Evolutionary conservation across 139 green algal species (phyloP), one percentile per base, ranked within the genome.

Genomic region (Chlamydomonas applanata): DNA sequence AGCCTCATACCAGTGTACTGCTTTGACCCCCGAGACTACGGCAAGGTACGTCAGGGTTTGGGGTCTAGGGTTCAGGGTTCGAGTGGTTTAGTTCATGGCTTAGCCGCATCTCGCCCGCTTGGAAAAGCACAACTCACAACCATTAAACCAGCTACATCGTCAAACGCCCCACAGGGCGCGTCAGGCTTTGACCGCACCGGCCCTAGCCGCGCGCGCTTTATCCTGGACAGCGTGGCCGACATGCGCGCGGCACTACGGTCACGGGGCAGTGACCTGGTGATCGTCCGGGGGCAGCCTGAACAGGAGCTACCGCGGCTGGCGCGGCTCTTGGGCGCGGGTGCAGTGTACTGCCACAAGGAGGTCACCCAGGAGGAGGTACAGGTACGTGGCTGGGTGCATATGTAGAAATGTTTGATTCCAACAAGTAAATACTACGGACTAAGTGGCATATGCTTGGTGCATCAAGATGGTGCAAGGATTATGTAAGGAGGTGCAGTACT

Each of bases 291-390:
- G 44, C 79, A 63, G 74, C 85, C 88, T n/a, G 88, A 93, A 75
- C 83, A 82, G 52, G 85, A 88, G 66, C 69, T 89, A 60, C 57
- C 78, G 53, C 46, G 53, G 59, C 70, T 87, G 40, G 75, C 77
- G 17, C 46, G 25, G 2, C 9, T 44, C 30, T 57, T 86, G 49
- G 87, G 87, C 13, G 88, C 87, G 59, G 71, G 73, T 1, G 57
- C 69, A 0, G 83, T 96, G 46, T 93, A 88, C 72, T 89, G 82
- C 68, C 90, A 95, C 63, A 59, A 71, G 7, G 91, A 95, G 77
- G 91, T 90, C 24, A 93, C 91, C 2, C 77, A 66, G 24, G 89
- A 94, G 73, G 91, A 96, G 59, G 61, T 66, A 62, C 59, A 72
- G 71, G 65, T 77, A 61, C 13, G 73, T 46, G 49, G n/a, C n/a